Conservation (phyloP, 116 monocot genomes). For the Phalaenopsis hybrid region DNA sequence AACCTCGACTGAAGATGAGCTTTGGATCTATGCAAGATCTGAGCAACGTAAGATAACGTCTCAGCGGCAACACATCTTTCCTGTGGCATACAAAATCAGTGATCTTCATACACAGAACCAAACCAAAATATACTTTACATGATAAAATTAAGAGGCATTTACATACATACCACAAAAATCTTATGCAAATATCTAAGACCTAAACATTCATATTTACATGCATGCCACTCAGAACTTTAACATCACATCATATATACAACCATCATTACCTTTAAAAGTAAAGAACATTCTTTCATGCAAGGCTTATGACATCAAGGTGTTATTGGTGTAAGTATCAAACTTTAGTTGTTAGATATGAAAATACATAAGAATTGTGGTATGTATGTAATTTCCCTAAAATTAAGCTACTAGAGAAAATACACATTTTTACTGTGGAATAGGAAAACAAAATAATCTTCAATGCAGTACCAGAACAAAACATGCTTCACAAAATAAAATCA, state of each 20-base stretch:
- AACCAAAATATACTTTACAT: background rate
- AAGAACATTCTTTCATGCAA: too few species aligned
- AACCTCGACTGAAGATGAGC: conserved; percentile 82
- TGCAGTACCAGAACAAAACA: background rate
- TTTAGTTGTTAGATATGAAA: too few species aligned
- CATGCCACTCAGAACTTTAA: too few species aligned
- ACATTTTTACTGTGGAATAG: background rate
- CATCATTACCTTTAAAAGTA: too few species aligned
- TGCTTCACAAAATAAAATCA: background rate
- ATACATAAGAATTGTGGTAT: too few species aligned
- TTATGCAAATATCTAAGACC: too few species aligned
- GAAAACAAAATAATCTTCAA: background rate
- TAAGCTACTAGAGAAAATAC: background rate
- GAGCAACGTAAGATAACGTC: conserved; percentile 76
- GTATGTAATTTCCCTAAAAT: too few species aligned
- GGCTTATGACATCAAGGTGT: too few species aligned
- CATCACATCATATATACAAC: too few species aligned
- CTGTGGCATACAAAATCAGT: conserved; percentile 25
- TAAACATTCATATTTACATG: too few species aligned
- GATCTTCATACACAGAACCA: background rate
- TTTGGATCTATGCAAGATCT: conserved; percentile 72
- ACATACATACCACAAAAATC: too few species aligned
- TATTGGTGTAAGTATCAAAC: too few species aligned
- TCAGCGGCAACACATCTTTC: conserved; percentile 91
- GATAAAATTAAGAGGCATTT: background rate